These are phyloP conservation scores for Leccinum variicolor DNA, from an alignment of 768 basidiomycete genomes.

Conservation along the genomic window DNA sequence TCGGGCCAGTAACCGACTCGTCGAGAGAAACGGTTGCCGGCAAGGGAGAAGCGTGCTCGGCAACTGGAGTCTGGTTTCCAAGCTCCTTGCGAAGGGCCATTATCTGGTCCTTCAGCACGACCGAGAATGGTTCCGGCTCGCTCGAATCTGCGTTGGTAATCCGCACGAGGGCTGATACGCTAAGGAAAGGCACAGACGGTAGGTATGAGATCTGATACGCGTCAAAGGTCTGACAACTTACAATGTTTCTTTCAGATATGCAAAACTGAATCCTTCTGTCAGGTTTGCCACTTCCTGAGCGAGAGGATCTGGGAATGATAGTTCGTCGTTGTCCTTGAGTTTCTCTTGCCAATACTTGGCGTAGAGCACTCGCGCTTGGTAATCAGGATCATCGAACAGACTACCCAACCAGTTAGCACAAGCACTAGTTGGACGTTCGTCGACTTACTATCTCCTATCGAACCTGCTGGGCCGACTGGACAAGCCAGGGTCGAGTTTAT, in stretches of 20 bases:
- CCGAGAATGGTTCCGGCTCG: slow-evolving; percentile 48
- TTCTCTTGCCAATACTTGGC: slow-evolving; percentile 80
- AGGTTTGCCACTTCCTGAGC: slow-evolving; percentile 53
- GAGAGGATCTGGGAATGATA: slow-evolving; percentile 67
- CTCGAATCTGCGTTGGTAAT: slow-evolving; percentile 51
- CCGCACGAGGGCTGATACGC: slow-evolving; percentile 71
- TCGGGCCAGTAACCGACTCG: background rate
- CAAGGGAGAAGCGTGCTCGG: background rate
- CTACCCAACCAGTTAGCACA: slow-evolving; percentile 32
- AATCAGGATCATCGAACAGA: slow-evolving; percentile 68
- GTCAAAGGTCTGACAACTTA: slow-evolving; percentile 36
- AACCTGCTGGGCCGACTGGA: slow-evolving; percentile 80
- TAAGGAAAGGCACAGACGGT: slow-evolving; percentile 23
- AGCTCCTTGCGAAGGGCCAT: slow-evolving; percentile 62
- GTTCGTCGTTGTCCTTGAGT: slow-evolving; percentile 54
- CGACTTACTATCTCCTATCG: slow-evolving; percentile 77
- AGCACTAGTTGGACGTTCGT: background rate
- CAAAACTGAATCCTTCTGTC: slow-evolving; percentile 76
- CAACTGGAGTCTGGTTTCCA: slow-evolving; percentile 36
- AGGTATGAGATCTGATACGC: background rate
- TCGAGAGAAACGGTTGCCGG: background rate
- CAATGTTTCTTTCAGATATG: slow-evolving; percentile 90
- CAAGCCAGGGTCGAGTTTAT: slow-evolving; percentile 72
- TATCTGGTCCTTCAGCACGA: slow-evolving; percentile 56
- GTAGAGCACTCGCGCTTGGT: slow-evolving; percentile 63